Percentiles rank a stretch among this genome's conserved stretches.
These are phyloP conservation scores for Stemphylium beticola DNA, from an alignment of 2,329 filamentous ascomycete genomes.

Conservation along the genomic window DNA sequence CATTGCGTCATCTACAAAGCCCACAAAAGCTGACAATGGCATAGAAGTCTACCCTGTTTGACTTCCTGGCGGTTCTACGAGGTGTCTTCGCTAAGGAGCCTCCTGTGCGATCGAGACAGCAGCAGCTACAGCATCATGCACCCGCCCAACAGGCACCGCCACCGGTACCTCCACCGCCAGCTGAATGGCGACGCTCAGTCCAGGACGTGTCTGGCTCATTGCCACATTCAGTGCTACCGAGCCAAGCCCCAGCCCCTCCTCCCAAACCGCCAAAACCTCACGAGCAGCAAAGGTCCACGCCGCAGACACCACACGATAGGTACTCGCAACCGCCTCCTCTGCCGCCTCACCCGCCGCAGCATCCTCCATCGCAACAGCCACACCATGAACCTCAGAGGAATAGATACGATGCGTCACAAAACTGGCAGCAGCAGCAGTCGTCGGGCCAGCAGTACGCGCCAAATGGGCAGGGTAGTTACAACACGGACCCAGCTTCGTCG, in stretches of 20 bases:
- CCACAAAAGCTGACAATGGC: slow-evolving; percentile 13
- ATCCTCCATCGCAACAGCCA: slow-evolving; percentile 24
- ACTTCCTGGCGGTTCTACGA: slow-evolving; percentile 81
- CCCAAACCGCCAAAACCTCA: slow-evolving; percentile 56
- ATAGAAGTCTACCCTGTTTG: slow-evolving; percentile 80
- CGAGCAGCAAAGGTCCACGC: slow-evolving; percentile 32
- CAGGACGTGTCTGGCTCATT: slow-evolving; percentile 42
- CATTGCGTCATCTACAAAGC: background rate
- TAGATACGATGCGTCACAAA: slow-evolving; percentile 26
- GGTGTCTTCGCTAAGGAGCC: slow-evolving; percentile 95
- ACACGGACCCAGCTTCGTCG: slow-evolving; percentile 35
- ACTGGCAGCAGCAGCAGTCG: slow-evolving; percentile 24
- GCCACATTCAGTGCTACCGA: slow-evolving; percentile 41
- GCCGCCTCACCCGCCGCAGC: slow-evolving; percentile 43
- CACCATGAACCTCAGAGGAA: slow-evolving; percentile 25
- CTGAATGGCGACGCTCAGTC: slow-evolving; percentile 55
- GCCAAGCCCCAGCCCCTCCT: slow-evolving; percentile 48
- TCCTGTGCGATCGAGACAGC: slow-evolving; percentile 76
- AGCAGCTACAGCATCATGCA: slow-evolving; percentile 48
- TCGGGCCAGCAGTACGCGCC: slow-evolving; percentile 22
- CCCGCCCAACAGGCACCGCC: slow-evolving; percentile 41
- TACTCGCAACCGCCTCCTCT: slow-evolving; percentile 43
- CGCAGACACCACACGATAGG: slow-evolving; percentile 33
- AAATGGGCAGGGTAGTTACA: slow-evolving; percentile 30
- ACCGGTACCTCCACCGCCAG: slow-evolving; percentile 71